phyloP scores from a whole-genome alignment of 805 yeast species.

The Yarrowia sp. region DNA sequence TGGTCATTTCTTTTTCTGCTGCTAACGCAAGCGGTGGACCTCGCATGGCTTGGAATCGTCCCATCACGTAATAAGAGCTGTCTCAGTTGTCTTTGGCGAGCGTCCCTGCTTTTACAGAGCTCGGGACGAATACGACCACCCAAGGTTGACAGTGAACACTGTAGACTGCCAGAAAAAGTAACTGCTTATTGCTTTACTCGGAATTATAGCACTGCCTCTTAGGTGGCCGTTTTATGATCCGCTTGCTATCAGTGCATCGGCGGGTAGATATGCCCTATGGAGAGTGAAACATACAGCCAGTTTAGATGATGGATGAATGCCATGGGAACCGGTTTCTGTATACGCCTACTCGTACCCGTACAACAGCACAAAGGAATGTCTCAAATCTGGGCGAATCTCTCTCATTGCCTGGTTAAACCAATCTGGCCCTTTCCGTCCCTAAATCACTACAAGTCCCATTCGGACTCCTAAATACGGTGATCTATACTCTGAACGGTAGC shows the following conservation, averaged over 20 bases:
- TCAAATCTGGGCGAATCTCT: too few relatives aligned
- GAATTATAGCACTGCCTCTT: background rate
- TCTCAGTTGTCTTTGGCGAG: background rate
- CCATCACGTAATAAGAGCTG: constrained; percentile 5
- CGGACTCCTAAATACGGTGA: constrained; percentile 11
- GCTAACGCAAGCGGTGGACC: background rate
- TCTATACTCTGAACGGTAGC: background rate
- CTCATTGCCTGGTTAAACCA: too few relatives aligned
- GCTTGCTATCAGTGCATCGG: too few relatives aligned
- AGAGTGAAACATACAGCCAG: too few relatives aligned
- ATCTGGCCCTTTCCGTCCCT: too few relatives aligned
- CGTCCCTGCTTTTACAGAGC: background rate
- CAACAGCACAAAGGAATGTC: too few relatives aligned
- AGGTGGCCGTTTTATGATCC: too few relatives aligned
- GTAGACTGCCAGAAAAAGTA: background rate
- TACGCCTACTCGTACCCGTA: too few relatives aligned
- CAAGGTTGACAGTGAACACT: background rate
- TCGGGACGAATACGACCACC: constrained; percentile 1
- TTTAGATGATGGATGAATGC: too few relatives aligned
- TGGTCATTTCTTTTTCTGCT: background rate
- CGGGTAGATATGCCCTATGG: too few relatives aligned
- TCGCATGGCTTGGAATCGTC: background rate
- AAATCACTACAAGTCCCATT: background rate
- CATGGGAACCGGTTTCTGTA: too few relatives aligned
- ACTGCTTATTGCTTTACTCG: background rate